Evolutionary conservation across 2,329 filamentous ascomycete species (phyloP).

Genomic region (Xylariaceae sp.): DNA sequence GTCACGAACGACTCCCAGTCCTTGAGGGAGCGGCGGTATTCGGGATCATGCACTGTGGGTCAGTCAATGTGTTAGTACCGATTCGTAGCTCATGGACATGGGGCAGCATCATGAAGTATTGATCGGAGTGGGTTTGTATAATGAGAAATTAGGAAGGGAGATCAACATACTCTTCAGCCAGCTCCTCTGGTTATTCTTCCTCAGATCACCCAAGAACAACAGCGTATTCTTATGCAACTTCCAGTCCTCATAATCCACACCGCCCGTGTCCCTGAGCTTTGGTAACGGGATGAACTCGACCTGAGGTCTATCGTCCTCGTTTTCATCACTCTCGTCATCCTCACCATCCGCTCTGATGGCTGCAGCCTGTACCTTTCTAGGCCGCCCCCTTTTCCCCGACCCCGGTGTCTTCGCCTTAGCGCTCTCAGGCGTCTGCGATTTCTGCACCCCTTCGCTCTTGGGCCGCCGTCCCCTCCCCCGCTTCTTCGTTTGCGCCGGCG

Average conservation of each 20-base stretch:
- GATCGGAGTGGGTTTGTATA: constrained; percentile 2
- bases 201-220: constrained; percentile 54
- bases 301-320: constrained; percentile 32
- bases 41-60: constrained; percentile 65
- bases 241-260: constrained; percentile 46
- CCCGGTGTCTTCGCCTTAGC: constrained; percentile 2
- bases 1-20: constrained; percentile 82
- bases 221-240: constrained; percentile 55
- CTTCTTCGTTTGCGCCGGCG: constrained; percentile 11
- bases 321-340: constrained; percentile 24
- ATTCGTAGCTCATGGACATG: too few relatives aligned
- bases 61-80: background rate
- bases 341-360: constrained; percentile 24
- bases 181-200: constrained; percentile 52
- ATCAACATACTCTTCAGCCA: constrained; percentile 53
- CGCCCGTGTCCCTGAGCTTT: constrained; percentile 36
- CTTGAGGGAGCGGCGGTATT: constrained; percentile 72
- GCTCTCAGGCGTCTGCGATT: background rate
- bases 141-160: too few relatives aligned
- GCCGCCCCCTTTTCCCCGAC: constrained; percentile 11
- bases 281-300: constrained; percentile 39
- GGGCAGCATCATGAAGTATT: too few relatives aligned
- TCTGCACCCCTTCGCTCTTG: constrained; percentile 1
- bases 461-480: constrained; percentile 17
- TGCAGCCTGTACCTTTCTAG: background rate